phyloP scores from a whole-genome alignment of 2,329 filamentous ascomycete genomes.

The Monilinia fructigena region DNA sequence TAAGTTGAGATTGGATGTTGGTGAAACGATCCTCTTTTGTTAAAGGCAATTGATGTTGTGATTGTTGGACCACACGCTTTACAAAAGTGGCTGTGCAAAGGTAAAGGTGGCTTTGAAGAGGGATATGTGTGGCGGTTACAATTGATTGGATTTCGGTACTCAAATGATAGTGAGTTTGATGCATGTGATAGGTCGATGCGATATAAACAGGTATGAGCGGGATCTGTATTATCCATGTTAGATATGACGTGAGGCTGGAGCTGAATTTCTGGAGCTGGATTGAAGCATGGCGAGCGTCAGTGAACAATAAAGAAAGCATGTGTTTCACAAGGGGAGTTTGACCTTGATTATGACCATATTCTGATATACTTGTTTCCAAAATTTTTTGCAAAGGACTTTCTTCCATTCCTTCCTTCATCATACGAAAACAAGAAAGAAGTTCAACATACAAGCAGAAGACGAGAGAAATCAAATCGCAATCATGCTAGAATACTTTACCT shows the following conservation, averaged over 20 bases:
- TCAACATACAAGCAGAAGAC: not conserved
- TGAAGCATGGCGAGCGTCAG: not conserved
- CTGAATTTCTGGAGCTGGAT: not conserved
- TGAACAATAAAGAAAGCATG: constrained; percentile 15
- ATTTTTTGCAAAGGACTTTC: not conserved
- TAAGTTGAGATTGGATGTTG: not conserved
- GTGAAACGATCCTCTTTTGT: not conserved
- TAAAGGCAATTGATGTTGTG: not conserved
- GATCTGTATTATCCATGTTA: constrained; percentile 1
- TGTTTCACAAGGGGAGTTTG: not conserved
- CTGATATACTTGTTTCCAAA: not conserved
- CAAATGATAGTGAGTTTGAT: not conserved
- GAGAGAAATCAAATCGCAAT: constrained; percentile 26
- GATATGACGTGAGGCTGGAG: constrained; percentile 20
- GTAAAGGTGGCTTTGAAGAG: not conserved
- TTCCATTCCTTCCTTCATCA: not conserved
- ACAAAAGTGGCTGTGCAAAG: constrained; percentile 1
- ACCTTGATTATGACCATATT: not conserved
- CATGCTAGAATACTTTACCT: constrained; percentile 64
- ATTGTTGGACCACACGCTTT: not conserved
- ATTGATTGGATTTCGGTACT: not conserved
- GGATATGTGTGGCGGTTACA: not conserved
- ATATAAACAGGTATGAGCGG: not conserved
- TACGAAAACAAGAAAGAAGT: not conserved
- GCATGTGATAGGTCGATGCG: constrained; percentile 3